Conservation (phyloP, 306 rosid genomes). For the Fragaria nilgerrensis region DNA sequence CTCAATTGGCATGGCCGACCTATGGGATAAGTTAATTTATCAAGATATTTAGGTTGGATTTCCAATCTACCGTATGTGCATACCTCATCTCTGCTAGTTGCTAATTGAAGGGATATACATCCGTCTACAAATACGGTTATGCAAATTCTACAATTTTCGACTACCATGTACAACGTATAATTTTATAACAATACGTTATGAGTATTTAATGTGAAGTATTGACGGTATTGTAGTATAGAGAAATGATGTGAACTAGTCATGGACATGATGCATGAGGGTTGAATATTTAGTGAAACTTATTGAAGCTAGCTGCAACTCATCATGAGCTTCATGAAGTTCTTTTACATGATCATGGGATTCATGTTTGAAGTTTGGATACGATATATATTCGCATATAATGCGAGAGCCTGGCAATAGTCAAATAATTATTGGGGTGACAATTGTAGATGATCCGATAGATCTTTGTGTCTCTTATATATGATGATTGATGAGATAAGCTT, state of each 20-base stretch:
- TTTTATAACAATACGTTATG: no score
- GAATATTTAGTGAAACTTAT: background rate
- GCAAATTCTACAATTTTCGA: background rate
- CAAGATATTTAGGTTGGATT: background rate
- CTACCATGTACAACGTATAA: background rate
- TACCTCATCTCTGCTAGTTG: background rate
- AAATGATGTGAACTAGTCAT: background rate
- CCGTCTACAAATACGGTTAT: background rate
- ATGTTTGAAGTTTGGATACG: background rate
- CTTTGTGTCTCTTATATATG: background rate
- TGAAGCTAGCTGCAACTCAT: background rate
- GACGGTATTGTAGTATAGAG: no score
- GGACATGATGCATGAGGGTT: background rate
- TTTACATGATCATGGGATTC: no score
- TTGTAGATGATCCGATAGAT: background rate
- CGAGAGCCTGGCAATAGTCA: background rate
- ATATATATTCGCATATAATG: background rate
- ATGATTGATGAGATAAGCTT: conserved; percentile 6
- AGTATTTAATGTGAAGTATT: no score
- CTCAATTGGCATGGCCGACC: background rate
- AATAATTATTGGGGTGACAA: background rate
- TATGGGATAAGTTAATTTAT: background rate
- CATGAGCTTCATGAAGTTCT: conserved; percentile 7
- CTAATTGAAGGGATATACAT: background rate
- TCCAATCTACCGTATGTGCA: background rate